Evolutionary conservation across 208 protist genomes (phyloP).

Genomic region (Wallacemonas sp.): DNA sequence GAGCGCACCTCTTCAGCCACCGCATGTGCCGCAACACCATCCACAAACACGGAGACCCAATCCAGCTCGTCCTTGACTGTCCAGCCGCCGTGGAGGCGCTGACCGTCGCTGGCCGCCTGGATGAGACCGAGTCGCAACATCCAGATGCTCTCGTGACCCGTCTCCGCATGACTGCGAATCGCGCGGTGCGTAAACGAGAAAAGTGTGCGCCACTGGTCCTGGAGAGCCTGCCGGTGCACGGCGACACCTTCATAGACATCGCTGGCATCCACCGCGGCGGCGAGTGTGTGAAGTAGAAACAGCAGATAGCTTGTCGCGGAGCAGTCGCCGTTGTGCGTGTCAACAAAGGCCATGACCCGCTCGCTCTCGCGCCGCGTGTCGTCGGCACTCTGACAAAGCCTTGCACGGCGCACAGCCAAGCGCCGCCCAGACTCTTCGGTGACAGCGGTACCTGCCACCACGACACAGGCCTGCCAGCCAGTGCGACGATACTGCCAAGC

Average conservation of each 20-base stretch:
- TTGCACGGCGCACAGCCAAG: not conserved
- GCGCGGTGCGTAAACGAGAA: constrained; percentile 42
- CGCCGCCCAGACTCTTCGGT: no score
- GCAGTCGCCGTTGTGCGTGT: constrained; percentile 58
- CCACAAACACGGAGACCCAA: constrained; percentile 33
- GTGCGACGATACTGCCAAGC: constrained; percentile 73
- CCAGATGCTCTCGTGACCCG: constrained; percentile 76
- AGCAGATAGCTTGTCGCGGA: constrained; percentile 58
- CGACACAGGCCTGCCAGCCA: not conserved
- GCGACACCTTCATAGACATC: not conserved
- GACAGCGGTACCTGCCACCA: no score
- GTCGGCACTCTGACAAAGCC: no score
- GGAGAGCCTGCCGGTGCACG: no score
- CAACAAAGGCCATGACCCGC: constrained; percentile 35
- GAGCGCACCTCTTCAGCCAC: not conserved
- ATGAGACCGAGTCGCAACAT: constrained; percentile 59
- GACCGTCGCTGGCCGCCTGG: constrained; percentile 20
- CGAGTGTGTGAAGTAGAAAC: constrained; percentile 37
- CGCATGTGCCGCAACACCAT: not conserved
- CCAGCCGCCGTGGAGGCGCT: constrained; percentile 25
- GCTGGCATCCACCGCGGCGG: not conserved
- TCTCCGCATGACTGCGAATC: constrained; percentile 58
- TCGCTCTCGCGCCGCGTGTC: constrained; percentile 18
- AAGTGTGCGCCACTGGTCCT: constrained; percentile 25
- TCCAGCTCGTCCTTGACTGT: constrained; percentile 57